Evolutionary conservation across 2,329 filamentous ascomycete genomes (phyloP), one percentile per base, ranked within the genome.

Genomic region (Atkinsonella hypoxylon): DNA sequence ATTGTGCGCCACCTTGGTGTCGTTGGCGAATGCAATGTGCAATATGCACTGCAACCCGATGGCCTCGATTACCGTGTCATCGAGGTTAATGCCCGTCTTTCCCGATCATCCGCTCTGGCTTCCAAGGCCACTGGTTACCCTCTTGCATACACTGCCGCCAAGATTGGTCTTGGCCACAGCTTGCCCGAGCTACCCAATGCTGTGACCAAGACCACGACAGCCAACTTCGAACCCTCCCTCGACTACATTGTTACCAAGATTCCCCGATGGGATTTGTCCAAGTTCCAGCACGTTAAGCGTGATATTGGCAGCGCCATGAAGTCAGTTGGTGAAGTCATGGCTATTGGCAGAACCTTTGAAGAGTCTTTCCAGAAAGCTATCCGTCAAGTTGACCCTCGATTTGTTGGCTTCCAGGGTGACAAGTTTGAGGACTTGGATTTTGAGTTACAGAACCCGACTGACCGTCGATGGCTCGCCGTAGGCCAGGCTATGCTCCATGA

Each of bases 211-310:
- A 97, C 93, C 12, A 98, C 93, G 17, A 97, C 93, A 9, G 93
- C 93, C 64, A 97, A 97, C 77, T 98, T 98, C 66, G 93, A 98
- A 70, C 93, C 93, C 48, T 94, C 88, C 55, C 75, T 98, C 57
- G 93, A 98, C 65, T 98, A 98, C 68, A 89, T 98, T 57, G 93
- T 98, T 58, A 95, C 89, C 60, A 98, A 98, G 77, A 97, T 98
- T 61, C 93, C 93, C 61, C 83, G 93, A 64, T 98, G 93, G 93
- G 93, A 98, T 77, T 71, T 98, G 64, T 83, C 87, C 76, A 98
- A 98, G 75, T 98, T 98, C 78, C 91, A 97, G 73, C 91, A 97
- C 62, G 93, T 98, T 57, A 94, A 95, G 77, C 86, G 93, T 54
- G 87, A 95, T 64, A 97, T 98, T 64, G 93, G 93, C 59, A 95